Conservation (phyloP, 2,329 filamentous ascomycete species). For the Cercospora beticola region DNA sequence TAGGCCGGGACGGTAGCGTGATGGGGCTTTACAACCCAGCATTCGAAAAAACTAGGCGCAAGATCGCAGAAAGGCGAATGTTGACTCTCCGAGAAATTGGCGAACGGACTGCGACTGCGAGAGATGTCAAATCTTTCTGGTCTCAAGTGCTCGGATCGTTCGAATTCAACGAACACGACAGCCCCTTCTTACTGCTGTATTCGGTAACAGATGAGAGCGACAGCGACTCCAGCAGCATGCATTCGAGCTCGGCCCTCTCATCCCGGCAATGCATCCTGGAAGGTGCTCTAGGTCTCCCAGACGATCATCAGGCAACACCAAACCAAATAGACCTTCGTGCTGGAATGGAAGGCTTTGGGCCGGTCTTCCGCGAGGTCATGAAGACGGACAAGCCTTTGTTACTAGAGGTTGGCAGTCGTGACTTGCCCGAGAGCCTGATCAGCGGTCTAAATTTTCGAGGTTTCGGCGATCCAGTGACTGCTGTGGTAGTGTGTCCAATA, state of each 20-base stretch:
- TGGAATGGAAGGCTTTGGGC: conserved; percentile 71
- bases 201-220: conserved; percentile 70
- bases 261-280: conserved; percentile 68
- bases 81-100: conserved; percentile 74
- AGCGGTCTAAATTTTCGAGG: conserved; percentile 68
- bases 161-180: conserved; percentile 71
- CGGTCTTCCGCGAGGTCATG: conserved; percentile 74
- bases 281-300: conserved; percentile 67
- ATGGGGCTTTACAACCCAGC: conserved; percentile 75
- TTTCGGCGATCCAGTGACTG: conserved; percentile 67
- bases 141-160: conserved; percentile 66
- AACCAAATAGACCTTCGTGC: conserved; percentile 66
- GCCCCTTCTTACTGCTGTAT: conserved; percentile 75
- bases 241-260: conserved; percentile 64
- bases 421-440: conserved; percentile 63
- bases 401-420: conserved; percentile 64
- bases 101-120: conserved; percentile 70
- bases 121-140: conserved; percentile 74
- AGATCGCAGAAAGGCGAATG: conserved; percentile 78
- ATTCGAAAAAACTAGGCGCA: conserved; percentile 77
- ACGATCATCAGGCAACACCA: conserved; percentile 61
- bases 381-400: conserved; percentile 65
- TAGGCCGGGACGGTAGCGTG: conserved; percentile 71
- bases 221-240: conserved; percentile 69
- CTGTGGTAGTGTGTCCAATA: conserved; percentile 75